Base-by-base conservation (phyloP, 2,329 filamentous ascomycete species). In the Rhytidhysteron rufulum region DNA sequence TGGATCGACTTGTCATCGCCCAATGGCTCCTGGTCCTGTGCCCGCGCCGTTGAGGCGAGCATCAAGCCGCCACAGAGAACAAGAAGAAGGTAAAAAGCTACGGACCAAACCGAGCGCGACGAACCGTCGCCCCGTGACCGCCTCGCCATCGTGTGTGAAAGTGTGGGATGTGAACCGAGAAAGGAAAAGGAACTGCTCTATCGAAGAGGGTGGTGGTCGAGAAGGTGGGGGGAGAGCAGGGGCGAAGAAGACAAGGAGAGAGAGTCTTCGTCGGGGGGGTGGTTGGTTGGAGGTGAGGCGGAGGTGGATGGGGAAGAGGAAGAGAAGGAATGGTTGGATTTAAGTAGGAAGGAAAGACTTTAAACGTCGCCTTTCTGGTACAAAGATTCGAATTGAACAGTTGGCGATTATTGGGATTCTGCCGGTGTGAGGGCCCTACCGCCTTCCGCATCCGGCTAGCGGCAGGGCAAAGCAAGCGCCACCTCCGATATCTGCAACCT, bases 81-180 rank as follows among this genome's bases (percentile, higher is more conserved):
- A 51, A 95, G 81, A 65, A 88, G 81, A 60, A 96, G 85, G 77
- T 95, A 96, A 74, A 90, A 84, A 70, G 95, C 75, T 66, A 93
- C 80, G 73, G 80, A 88, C 89, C 78, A 96, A 76, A 83, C 84
- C 75, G 75, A 90, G 67, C 78, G 82, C 78, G 79, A 85, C 75
- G 72, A 80, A 76, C 74, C 79, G 76, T 75, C 78, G 72, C 60
- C 62, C 63, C 70, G 66, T 65, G 81, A 83, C 64, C 74, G 70
- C 61, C 75, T 70, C 60, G 77, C 72, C 78, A 82, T 82, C 57
- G 57, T 72, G 68, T 50, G 45, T 49, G 48, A 54, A 48, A 51
- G 50, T 49, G 41, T 35, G n/a, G n/a, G 38, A 21, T 13, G 18
- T 11, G 20, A 20, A 20, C 13, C 8, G 20, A 11, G 20, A 25